Evolutionary conservation across 306 rosid species (phyloP).

Genomic region (Chamaecrista fasciculata): DNA sequence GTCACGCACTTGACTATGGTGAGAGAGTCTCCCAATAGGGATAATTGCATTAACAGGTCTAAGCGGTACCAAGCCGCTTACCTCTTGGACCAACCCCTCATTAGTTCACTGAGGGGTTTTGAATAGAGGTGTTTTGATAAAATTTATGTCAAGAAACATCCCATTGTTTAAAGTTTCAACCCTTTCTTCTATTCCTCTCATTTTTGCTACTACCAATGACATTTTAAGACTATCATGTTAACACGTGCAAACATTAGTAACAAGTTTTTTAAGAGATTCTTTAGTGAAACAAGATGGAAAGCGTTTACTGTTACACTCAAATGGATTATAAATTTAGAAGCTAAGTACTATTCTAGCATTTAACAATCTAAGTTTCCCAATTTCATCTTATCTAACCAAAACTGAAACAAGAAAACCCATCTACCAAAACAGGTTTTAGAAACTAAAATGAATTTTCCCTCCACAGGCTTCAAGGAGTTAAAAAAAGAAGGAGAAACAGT

Average conservation of each 20-base stretch:
- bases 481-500: background rate
- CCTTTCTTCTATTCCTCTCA: background rate
- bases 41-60: too few relatives aligned
- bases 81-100: too few relatives aligned
- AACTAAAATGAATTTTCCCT: background rate
- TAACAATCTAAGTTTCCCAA: background rate
- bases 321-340: background rate
- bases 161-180: background rate
- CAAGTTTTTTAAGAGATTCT: slow-evolving; percentile 4
- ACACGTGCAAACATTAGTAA: background rate
- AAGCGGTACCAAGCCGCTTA: too few relatives aligned
- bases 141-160: background rate
- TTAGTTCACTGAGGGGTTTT: too few relatives aligned
- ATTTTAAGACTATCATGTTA: background rate
- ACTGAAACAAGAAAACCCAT: background rate
- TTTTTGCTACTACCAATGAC: background rate
- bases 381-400: background rate
- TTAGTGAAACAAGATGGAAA: background rate
- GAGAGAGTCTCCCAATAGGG: too few relatives aligned
- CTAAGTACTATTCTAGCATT: background rate
- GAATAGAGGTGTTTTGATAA: background rate
- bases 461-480: background rate
- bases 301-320: background rate
- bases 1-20: too few relatives aligned
- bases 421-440: background rate